Percentiles rank a stretch among this genome's conserved stretches.
These are phyloP conservation scores for Aethionema arabicum DNA, from an alignment of 345 rosid genomes.

Conservation along the genomic window DNA sequence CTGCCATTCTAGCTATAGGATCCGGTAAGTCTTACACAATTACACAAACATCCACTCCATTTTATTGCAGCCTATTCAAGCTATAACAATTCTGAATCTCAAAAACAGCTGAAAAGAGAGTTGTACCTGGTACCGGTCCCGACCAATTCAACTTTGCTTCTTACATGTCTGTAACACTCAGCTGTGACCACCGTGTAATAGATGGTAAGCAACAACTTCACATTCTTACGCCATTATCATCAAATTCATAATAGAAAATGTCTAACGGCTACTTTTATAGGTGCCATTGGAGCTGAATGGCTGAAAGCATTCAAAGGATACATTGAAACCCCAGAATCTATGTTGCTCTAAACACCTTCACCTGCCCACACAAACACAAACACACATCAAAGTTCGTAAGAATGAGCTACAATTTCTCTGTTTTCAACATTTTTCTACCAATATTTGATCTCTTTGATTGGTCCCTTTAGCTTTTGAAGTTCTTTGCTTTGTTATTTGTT, in stretches of 20 bases:
- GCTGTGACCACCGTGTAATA: conserved; percentile 97
- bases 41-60: conserved; percentile 3
- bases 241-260: not conserved
- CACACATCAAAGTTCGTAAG: conserved; percentile 24
- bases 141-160: conserved; percentile 75
- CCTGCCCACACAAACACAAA: not conserved
- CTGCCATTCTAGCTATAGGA: conserved; percentile 92
- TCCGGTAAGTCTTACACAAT: conserved; percentile 53
- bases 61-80: conserved; percentile 3
- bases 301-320: conserved; percentile 89
- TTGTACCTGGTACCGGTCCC: conserved; percentile 62
- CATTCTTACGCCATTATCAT: conserved; percentile 4
- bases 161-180: conserved; percentile 80
- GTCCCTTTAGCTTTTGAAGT: conserved; percentile 6
- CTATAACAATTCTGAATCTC: not conserved
- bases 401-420: not conserved
- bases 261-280: conserved; percentile 36
- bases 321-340: conserved; percentile 89
- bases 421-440: conserved; percentile 18
- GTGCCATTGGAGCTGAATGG: conserved; percentile 97
- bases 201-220: conserved; percentile 53
- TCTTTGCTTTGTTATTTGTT: conserved; percentile 22
- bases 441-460: conserved; percentile 13
- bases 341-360: conserved; percentile 61
- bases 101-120: conserved; percentile 85